phyloP scores from a whole-genome alignment of 352 stramenopile genomes.

The Phytopythium chamaehyphon region DNA sequence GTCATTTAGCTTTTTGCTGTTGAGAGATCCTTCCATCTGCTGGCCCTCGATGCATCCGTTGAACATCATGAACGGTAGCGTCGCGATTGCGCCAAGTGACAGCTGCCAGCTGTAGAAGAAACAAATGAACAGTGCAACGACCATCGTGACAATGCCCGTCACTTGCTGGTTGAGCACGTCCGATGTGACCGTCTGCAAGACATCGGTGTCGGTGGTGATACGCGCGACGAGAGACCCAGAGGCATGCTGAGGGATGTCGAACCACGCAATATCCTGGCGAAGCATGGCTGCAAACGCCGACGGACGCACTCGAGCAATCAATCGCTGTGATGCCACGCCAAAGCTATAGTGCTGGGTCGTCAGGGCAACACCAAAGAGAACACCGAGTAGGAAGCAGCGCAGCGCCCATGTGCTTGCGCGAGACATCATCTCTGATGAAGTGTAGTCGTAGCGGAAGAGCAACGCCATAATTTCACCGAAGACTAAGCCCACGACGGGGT shows the following conservation, averaged over 20 bases:
- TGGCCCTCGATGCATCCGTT: conserved; percentile 39
- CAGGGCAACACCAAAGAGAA: conserved; percentile 30
- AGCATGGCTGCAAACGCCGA: conserved; percentile 55
- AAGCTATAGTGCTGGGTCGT: conserved; percentile 56
- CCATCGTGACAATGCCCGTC: conserved; percentile 46
- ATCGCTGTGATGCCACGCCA: conserved; percentile 32
- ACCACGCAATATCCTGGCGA: conserved; percentile 22
- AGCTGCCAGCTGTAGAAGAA: conserved; percentile 68
- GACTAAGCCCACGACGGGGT: conserved; percentile 46
- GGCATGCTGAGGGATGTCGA: conserved; percentile 13
- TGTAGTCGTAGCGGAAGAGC: conserved; percentile 38
- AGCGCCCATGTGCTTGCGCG: conserved; percentile 19
- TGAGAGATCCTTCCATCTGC: conserved; percentile 27
- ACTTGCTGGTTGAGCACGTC: conserved; percentile 62
- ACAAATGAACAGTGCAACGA: conserved; percentile 31
- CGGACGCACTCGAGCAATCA: conserved; percentile 43
- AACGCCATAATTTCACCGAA: conserved; percentile 50
- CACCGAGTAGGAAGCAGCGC: conserved; percentile 29
- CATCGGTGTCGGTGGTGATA: conserved; percentile 66
- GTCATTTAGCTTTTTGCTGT: conserved; percentile 41
- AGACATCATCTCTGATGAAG: conserved; percentile 31
- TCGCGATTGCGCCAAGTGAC: conserved; percentile 34
- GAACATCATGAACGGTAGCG: conserved; percentile 21
- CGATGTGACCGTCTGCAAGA: conserved; percentile 70
- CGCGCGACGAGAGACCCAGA: conserved; percentile 45